Percentiles rank a stretch among this genome's conserved stretches.
Conservation (phyloP, 805 yeast genomes). For the Ogataea pini region DNA sequence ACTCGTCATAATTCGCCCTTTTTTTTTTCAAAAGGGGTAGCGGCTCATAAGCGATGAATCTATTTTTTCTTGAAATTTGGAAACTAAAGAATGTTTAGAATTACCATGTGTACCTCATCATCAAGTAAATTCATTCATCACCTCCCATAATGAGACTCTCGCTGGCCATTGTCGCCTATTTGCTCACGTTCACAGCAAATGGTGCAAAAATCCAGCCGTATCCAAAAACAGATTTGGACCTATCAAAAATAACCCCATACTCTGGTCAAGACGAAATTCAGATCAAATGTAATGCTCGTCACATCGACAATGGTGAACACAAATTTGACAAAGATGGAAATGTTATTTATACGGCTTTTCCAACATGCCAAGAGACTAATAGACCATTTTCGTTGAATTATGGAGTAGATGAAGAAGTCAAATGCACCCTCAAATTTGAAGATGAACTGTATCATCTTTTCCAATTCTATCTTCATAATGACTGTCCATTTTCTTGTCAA, state of each 20-base stretch:
- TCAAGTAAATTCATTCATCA: no score
- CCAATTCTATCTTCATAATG: constrained; percentile 76
- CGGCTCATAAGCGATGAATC: not conserved
- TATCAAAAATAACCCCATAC: constrained; percentile 21
- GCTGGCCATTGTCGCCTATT: not conserved
- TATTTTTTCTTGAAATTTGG: not conserved
- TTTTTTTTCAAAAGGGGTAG: not conserved
- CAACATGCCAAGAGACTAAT: constrained; percentile 65
- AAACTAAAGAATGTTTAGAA: not conserved
- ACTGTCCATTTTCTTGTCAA: constrained; percentile 71
- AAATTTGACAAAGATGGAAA: constrained; percentile 61
- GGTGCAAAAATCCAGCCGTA: constrained; percentile 28
- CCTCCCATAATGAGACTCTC: not conserved
- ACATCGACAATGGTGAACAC: constrained; percentile 78
- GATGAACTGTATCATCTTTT: constrained; percentile 72
- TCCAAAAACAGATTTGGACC: constrained; percentile 27
- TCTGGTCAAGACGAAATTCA: constrained; percentile 43
- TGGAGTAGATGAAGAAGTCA: constrained; percentile 50
- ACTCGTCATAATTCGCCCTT: no score
- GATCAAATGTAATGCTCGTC: constrained; percentile 63
- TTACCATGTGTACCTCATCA: no score
- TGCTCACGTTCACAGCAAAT: not conserved
- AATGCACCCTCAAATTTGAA: constrained; percentile 61
- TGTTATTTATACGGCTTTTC: constrained; percentile 59
- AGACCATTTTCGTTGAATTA: constrained; percentile 57